Base-by-base conservation (phyloP, 176 grass and related monocot species). In the Tuctoria greenei region DNA sequence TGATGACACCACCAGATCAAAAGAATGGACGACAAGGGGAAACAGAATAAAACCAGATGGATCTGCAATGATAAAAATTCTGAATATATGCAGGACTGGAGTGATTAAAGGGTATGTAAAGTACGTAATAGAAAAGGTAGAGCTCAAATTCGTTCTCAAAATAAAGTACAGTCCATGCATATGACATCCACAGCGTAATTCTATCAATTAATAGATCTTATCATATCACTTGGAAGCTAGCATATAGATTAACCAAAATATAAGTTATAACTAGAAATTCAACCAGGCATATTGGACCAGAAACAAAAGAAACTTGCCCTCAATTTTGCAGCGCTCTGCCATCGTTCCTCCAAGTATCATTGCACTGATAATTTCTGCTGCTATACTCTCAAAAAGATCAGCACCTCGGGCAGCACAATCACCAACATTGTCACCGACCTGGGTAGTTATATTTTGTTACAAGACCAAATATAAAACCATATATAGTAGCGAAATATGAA, bases 291-390 rank as follows among this genome's bases (percentile, higher is more conserved):
- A 49, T 65, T 66, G 5, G 11, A 77, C 34, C 15, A 45, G 5
- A 77, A 50, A 69, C 76, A 68, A 63, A 75, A 36, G 31, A 31
- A 31, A 21, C 84, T 87, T 92, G 69, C 95, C 95, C 52, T 99
- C 95, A 79, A 99, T 95, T 95, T 99, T 99, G 85, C 95, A 99
- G 74, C 90, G 87, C 11, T 99, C 72, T 63, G 92, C 95, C 95
- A 99, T 99, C 37, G 95, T 92, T 79, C 89, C 95, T 52, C 95
- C 95, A 42, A 99, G 95, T 88, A 99, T 99, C 95, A 99, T 99
- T 60, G 95, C 95, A 82, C 95, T 99, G 59, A 99, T 99, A 88
- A 99, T 99, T 88, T 99, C 95, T 69, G 95, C 95, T 82, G 95
- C 91, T 81, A 99, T 95, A 61, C 95, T 99, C 87, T 99, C 95